Evolutionary conservation across 2,329 filamentous ascomycete species (phyloP).

Genomic region (Trichophyton verrucosum): DNA sequence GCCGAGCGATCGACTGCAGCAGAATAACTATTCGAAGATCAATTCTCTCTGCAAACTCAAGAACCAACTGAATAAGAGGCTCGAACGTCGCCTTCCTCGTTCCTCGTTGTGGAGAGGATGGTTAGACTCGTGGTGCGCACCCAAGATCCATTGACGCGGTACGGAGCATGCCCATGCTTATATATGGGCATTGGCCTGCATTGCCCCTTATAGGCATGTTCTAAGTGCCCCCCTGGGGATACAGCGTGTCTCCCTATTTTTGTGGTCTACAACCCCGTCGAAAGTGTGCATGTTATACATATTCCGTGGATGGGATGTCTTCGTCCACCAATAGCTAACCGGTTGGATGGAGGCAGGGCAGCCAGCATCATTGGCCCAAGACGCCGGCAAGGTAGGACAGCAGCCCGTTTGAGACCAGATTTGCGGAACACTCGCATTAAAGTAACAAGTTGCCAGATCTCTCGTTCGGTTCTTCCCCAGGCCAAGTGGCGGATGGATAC

Average conservation of each 20-base stretch:
- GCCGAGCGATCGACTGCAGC: neutral
- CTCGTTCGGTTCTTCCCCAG: neutral
- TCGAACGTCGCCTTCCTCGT: neutral
- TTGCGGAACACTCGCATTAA: neutral
- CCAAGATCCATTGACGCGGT: neutral
- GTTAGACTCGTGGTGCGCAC: neutral
- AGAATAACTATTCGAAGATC: neutral
- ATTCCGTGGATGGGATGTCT: neutral
- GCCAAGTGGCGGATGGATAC: neutral
- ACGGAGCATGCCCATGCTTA: neutral
- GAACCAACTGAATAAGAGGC: neutral
- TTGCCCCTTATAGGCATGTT: neutral
- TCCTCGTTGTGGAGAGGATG: neutral
- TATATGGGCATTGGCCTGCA: neutral
- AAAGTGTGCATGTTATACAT: neutral
- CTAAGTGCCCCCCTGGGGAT: neutral
- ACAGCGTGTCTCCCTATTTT: neutral
- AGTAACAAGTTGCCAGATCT: neutral
- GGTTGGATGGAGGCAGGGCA: neutral
- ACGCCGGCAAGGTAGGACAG: neutral
- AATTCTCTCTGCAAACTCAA: neutral
- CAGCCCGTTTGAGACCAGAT: neutral
- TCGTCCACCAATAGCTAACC: neutral
- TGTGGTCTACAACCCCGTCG: neutral
- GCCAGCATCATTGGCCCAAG: neutral